Base-by-base conservation (phyloP, 106 monocot species). In the Dendrobium huoshanense region DNA sequence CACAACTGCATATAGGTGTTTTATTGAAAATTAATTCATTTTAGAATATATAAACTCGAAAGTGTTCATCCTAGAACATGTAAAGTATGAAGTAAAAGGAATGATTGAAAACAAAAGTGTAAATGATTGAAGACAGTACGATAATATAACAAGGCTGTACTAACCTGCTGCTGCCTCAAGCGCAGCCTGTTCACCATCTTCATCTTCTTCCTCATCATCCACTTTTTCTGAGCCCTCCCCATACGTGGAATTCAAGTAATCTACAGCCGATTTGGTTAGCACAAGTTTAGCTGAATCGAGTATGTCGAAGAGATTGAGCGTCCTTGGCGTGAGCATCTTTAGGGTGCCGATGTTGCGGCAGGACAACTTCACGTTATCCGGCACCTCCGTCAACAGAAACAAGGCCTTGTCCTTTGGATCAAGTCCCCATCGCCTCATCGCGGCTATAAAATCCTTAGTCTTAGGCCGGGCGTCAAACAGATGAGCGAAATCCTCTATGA, bases 241-340 rank as follows among this genome's bases (percentile, higher is more conserved):
- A 11, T 94, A 97, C 81, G 81, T 84, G 20, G 87, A 81, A 75
- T 97, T 94, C 80, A 97, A 85, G 48, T 97, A 92, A 16, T 92
- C 91, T 4, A 97, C 58, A 8, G 97, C 82, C 0, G 89, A 86
- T 29, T 40, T 85, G 20, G 97, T 94, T 49, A 97, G 81, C 43
- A 97, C 89, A 19, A 97, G 73, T 86, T 91, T 97, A 54, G 87
- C 87, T 0, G 94, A 75, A 65, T 97, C 88, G 3, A 97, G 84
- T 6, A 97, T 81, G 78, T 94, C 97, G 55, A 91, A 97, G 44
- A 97, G 83, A 78, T 97, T 97, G 44, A 97, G 85, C 45, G 94
- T 97, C 79, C 94, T 87, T 24, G 94, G 94, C 15, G 97, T 97
- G 9, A 97, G 87, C 92, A 97, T 80, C 88, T 94, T 97, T 77